Base-by-base conservation (phyloP, 83 land plant species). In the Picea mariana region DNA sequence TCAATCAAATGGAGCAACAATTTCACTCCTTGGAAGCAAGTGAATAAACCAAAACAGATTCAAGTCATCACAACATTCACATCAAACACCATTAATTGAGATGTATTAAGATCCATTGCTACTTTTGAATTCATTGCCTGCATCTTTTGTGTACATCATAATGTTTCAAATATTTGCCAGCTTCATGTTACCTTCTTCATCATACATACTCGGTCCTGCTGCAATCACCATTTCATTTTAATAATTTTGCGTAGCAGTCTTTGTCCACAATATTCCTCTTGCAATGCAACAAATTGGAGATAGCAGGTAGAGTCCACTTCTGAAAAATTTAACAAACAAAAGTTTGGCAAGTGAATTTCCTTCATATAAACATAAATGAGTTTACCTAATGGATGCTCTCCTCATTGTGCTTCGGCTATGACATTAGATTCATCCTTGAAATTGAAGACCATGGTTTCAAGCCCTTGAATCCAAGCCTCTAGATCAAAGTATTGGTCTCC, bases 401-500 rank as follows among this genome's bases (percentile, higher is more conserved):
- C n/a, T n/a, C n/a, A n/a, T n/a, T n/a, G n/a, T n/a, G n/a, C n/a
- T n/a, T n/a, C n/a, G n/a, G n/a, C n/a, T n/a, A n/a, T n/a, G n/a
- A n/a, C n/a, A n/a, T n/a, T n/a, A n/a, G n/a, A n/a, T n/a, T n/a
- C n/a, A n/a, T 31, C 34, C 34, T 31, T 31, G 1, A 31, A 31
- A 31, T 31, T 31, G 1, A 82, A 76, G 15, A 93, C 95, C 42
- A 88, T 84, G 66, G 59, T 34, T 1, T 80, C 72, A 17, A 93
- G 82, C 13, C 97, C 97, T 1, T 44, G 47, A 42, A 91, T 38
- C 93, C 97, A 94, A 3, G 82, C 66, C 11, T 89, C 89, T 0
- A 90, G 90, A 61, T 91, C 84, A 67, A 94, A 94, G 81, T 85
- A 86, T 58, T 73, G 42, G 85, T 94, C 97, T 16, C 95, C 95